These are phyloP conservation scores for Botryotinia globosa DNA, from an alignment of 2,329 filamentous ascomycete genomes.

Conservation along the genomic window DNA sequence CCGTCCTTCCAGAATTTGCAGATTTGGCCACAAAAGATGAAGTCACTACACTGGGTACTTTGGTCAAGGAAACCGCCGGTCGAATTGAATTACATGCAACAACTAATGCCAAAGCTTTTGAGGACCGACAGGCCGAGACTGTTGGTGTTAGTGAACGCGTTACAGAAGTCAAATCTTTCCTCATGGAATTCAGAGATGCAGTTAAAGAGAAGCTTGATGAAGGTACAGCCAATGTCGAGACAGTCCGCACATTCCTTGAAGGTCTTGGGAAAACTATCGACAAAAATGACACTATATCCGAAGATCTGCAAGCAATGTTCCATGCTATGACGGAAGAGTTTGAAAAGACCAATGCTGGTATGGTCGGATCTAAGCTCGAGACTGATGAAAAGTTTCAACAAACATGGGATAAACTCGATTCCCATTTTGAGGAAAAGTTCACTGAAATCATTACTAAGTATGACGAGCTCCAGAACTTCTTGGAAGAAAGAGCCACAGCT, in stretches of 20 bases:
- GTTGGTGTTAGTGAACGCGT: constrained; percentile 75
- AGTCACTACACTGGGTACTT: constrained; percentile 64
- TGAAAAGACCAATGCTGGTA: constrained; percentile 76
- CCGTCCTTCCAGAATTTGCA: constrained; percentile 68
- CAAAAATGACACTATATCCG: constrained; percentile 54
- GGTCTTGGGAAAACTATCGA: constrained; percentile 61
- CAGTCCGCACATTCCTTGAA: constrained; percentile 67
- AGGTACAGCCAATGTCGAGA: constrained; percentile 68
- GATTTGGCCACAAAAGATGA: constrained; percentile 74
- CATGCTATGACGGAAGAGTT: constrained; percentile 82
- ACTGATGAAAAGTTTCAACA: constrained; percentile 72
- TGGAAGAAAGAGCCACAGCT: constrained; percentile 71
- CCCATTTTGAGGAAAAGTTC: constrained; percentile 63
- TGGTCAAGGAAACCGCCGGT: constrained; percentile 70
- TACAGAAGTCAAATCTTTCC: constrained; percentile 70
- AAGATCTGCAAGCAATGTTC: constrained; percentile 69
- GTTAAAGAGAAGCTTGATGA: constrained; percentile 75
- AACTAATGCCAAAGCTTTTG: constrained; percentile 73
- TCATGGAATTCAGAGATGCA: constrained; percentile 75
- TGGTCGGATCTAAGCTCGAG: constrained; percentile 78
- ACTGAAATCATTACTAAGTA: constrained; percentile 81
- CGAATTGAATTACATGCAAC: constrained; percentile 66
- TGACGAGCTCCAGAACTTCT: constrained; percentile 73
- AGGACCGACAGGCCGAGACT: constrained; percentile 81
- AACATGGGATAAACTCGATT: constrained; percentile 51